A percentile compares a stretch with the other conserved stretches of the same genome.
These are phyloP conservation scores for Evernia prunastri DNA, from an alignment of 495 filamentous ascomycete species.

Conservation along the genomic window DNA sequence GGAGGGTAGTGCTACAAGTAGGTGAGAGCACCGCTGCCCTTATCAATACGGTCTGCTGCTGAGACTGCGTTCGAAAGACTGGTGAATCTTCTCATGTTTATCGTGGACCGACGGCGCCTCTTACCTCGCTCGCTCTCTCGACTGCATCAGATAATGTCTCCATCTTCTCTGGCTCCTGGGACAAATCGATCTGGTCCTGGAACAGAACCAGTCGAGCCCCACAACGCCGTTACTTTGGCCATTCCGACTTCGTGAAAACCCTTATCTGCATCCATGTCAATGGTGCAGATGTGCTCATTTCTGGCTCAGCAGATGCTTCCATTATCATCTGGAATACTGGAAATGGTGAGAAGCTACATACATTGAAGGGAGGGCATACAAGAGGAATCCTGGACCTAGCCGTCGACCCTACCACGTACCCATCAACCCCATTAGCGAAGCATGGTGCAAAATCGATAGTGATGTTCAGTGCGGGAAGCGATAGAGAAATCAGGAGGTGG, in stretches of 20 bases:
- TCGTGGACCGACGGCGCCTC: slow-evolving; percentile 68
- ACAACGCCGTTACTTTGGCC: slow-evolving; percentile 57
- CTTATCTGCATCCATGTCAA: slow-evolving; percentile 40
- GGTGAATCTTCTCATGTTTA: slow-evolving; percentile 49
- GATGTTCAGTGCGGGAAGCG: slow-evolving; percentile 74
- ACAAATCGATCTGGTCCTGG: slow-evolving; percentile 86
- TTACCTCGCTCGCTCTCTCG: slow-evolving; percentile 70
- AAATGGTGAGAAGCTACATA: slow-evolving; percentile 60
- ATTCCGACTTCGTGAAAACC: slow-evolving; percentile 86
- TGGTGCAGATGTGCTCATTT: slow-evolving; percentile 57
- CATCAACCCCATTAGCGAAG: slow-evolving; percentile 5
- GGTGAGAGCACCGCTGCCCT: slow-evolving; percentile 38
- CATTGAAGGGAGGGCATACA: slow-evolving; percentile 64
- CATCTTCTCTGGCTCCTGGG: slow-evolving; percentile 87
- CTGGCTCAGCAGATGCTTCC: slow-evolving; percentile 78
- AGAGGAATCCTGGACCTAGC: slow-evolving; percentile 69
- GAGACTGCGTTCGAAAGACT: slow-evolving; percentile 32
- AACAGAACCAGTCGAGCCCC: slow-evolving; percentile 48
- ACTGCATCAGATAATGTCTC: slow-evolving; percentile 41
- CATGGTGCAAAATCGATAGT: slow-evolving; percentile 36
- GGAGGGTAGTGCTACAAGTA: slow-evolving; percentile 69
- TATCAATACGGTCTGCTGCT: slow-evolving; percentile 5
- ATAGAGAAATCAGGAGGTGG: slow-evolving; percentile 78
- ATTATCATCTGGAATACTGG: slow-evolving; percentile 76
- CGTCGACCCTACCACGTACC: slow-evolving; percentile 54